Evolutionary conservation across 345 rosid species (phyloP).

Genomic region (Melaleuca quinquenervia): DNA sequence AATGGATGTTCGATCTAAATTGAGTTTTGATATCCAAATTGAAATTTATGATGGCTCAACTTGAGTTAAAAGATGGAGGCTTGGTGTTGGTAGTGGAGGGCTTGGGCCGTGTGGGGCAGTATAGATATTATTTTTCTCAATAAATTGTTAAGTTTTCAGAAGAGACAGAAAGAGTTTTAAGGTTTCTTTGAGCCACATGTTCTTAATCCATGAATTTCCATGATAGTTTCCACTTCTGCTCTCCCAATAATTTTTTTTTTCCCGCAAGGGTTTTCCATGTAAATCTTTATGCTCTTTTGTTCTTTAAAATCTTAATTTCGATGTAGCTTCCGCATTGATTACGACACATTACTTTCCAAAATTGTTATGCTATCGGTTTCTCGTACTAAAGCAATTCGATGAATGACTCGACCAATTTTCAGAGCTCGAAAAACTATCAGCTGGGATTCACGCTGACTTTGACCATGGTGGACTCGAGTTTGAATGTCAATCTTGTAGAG

Average conservation of each 20-base stretch:
- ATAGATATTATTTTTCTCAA: too few species aligned
- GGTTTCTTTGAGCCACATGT: background rate
- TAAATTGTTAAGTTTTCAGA: background rate
- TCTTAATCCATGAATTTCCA: background rate
- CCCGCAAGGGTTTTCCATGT: background rate
- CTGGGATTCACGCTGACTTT: background rate
- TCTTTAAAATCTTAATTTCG: background rate
- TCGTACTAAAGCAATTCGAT: background rate
- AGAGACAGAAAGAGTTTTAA: background rate
- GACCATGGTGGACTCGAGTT: background rate
- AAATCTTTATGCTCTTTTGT: background rate
- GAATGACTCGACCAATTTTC: background rate
- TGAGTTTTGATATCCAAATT: too few species aligned
- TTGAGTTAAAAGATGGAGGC: too few species aligned
- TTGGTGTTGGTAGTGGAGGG: too few species aligned
- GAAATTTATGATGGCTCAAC: too few species aligned
- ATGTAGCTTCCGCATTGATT: background rate
- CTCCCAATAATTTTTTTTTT: rapidly evolving
- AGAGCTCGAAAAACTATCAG: background rate
- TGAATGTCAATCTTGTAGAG: background rate
- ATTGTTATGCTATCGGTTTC: background rate
- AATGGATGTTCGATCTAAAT: too few species aligned
- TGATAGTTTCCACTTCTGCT: background rate
- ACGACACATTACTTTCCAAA: background rate
- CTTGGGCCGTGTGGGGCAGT: too few species aligned